Base-by-base conservation (phyloP, 2,329 filamentous ascomycete species). In the Aspergillus clavatus region DNA sequence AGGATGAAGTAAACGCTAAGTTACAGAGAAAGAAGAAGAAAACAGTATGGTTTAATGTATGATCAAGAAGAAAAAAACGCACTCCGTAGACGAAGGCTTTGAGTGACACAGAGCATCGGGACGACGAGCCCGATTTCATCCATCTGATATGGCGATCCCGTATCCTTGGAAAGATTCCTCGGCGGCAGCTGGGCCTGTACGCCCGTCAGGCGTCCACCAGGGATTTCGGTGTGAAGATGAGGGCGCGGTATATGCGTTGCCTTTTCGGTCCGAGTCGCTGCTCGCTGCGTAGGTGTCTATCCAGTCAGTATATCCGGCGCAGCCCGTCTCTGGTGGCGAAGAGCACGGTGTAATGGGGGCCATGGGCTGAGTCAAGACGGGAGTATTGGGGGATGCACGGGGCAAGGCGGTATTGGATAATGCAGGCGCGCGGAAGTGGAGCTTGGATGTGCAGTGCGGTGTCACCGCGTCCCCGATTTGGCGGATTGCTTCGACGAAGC, bases 231-330 rank as follows among this genome's bases (percentile, higher is more conserved):
- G n/a, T 24, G 40, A 45, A 12, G 31, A 41, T 7, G 48, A 36
- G 10, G 19, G 37, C n/a, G 33, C 44, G 4, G 35, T 24, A 18
- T 50, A 50, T 24, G 22, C 42, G 5, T 38, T 43, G 7, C 35
- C 41, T 14, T 57, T 50, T 26, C 23, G 22, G 14, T 56, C 55
- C 5, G 55, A 53, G 26, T 56, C 55, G 27, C 46, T 53, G 31
- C 35, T 36, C 21, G 45, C 46, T n/a, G 40, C 6, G 35, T 51
- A 42, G 5, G 36, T 45, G 12, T 50, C 42, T 2, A 27, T 35
- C 22, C 12, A 39, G 14, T 49, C 45, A 14, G 45, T 26, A 10
- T 46, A 46, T n/a, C 53, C 47, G 18, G 49, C 14, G 18, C 11
- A 42, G 28, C 39, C 21, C 2, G 33, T 33, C 6, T 46, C 53